A percentile compares a stretch with the other conserved stretches of the same genome.
phyloP scores from a whole-genome alignment of 176 grass and related monocot species.

The Musa itinerans region DNA sequence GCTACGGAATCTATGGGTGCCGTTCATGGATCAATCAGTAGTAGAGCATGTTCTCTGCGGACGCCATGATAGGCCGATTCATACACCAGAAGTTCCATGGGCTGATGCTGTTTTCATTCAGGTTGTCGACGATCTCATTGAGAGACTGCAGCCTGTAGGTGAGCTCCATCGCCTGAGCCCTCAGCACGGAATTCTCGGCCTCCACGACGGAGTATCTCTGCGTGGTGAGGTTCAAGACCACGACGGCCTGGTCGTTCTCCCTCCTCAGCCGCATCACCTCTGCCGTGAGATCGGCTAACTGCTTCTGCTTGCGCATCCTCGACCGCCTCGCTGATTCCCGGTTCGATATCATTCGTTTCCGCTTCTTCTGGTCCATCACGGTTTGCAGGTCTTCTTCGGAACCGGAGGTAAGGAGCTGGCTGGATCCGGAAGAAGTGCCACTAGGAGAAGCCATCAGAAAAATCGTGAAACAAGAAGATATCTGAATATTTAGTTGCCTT shows the following conservation, averaged over 20 bases:
- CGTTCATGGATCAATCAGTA: not conserved
- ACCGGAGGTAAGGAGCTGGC: slow-evolving; percentile 22
- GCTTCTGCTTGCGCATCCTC: slow-evolving; percentile 86
- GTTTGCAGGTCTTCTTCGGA: slow-evolving; percentile 51
- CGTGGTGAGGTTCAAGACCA: slow-evolving; percentile 52
- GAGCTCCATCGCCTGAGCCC: slow-evolving; percentile 66
- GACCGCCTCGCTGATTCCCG: slow-evolving; percentile 85
- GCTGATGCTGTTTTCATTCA: slow-evolving; percentile 27
- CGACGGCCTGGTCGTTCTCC: slow-evolving; percentile 59
- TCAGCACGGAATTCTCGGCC: slow-evolving; percentile 74
- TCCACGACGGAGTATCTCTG: slow-evolving; percentile 51
- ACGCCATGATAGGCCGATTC: not conserved
- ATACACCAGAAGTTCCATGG: not conserved
- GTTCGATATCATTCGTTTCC: slow-evolving; percentile 91
- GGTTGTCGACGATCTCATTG: slow-evolving; percentile 51
- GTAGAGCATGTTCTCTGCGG: not conserved
- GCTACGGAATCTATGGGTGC: too few species aligned
- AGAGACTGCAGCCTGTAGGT: slow-evolving; percentile 44
- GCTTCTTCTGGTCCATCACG: slow-evolving; percentile 59
- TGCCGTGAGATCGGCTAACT: slow-evolving; percentile 64
- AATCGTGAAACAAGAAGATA: too few species aligned
- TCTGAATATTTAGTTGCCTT: not conserved
- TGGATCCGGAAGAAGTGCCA: slow-evolving; percentile 34
- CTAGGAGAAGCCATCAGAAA: slow-evolving; percentile 66
- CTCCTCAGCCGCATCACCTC: slow-evolving; percentile 52